Base-by-base conservation (phyloP, 2,329 filamentous ascomycete species). In the Trichoderma brevicompactum region DNA sequence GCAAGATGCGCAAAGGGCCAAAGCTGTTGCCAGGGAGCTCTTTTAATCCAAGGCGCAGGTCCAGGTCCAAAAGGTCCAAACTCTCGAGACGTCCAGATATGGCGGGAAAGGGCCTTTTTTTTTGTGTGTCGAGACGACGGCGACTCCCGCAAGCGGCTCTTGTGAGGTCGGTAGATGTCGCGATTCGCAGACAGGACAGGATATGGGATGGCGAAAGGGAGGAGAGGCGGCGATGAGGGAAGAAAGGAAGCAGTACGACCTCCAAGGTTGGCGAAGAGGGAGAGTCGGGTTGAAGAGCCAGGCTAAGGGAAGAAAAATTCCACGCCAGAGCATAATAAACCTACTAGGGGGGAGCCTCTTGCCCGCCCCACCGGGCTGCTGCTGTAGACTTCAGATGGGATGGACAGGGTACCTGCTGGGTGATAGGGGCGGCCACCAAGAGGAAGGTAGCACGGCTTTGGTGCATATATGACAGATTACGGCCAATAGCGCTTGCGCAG, bases 141-240 rank as follows among this genome's bases (percentile, higher is more conserved):
- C 59, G 32, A 15, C 59, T 54, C 49, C 32, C 50, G 59, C 43
- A 43, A 36, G 9, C 59, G 66, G 65, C 68, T 68, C 65, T 56
- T 54, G 15, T 56, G 61, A 64, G 12, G 44, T 49, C 32, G 44
- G 38, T 46, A 32, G 17, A n/a, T 52, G 49, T 49, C 46, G 46
- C 44, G 44, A 46, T 34, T 50, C 60, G 65, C 49, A 36, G 49
- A 43, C 36, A 44, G 62, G 54, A 38, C 44, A 43, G 34, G 50
- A 19, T 23, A 28, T 28, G 23, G 23, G 46, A 13, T 6, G 46
- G 40, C 44, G 38, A 38, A 46, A 55, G 32, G 36, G 46, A 66
- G 65, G 49, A 68, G 38, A 58, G 65, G 48, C 52, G 65, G 59
- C 46, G 55, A 66, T 64, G 64, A 68, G 60, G 53, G 66, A 63